Conservation (phyloP, 306 rosid genomes). For the Fragaria nilgerrensis region DNA sequence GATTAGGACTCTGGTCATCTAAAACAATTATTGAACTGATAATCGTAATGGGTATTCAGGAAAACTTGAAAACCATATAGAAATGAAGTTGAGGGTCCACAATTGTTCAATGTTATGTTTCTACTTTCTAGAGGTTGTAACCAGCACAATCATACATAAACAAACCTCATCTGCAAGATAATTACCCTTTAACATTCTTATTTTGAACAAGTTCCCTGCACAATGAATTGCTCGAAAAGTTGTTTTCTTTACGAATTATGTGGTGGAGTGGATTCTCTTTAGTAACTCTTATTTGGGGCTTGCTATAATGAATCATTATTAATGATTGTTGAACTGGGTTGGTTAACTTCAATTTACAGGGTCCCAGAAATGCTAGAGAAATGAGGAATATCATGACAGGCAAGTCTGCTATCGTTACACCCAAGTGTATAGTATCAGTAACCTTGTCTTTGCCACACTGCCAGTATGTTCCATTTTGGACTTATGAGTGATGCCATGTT, state of each 20-base stretch:
- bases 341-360: conserved; percentile 34
- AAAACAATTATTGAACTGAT: not conserved
- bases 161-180: not conserved
- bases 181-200: not conserved
- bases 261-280: not conserved
- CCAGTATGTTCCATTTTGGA: not conserved
- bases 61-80: not conserved
- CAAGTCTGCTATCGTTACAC: conserved; percentile 24
- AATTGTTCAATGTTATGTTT: not conserved
- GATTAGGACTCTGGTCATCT: not conserved
- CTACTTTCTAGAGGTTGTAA: not conserved
- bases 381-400: conserved; percentile 52
- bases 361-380: conserved; percentile 34
- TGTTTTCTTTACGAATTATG: not conserved
- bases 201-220: not conserved
- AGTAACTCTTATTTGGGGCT: not conserved
- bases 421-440: not conserved
- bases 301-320: not conserved
- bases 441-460: not conserved
- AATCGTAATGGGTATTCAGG: not conserved
- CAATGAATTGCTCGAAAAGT: not conserved
- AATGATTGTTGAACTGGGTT: not conserved
- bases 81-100: not conserved
- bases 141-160: not conserved
- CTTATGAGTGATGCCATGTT: not conserved